Base-by-base conservation (phyloP, 106 monocot genomes). In the Acanthochlamys bracteata region DNA sequence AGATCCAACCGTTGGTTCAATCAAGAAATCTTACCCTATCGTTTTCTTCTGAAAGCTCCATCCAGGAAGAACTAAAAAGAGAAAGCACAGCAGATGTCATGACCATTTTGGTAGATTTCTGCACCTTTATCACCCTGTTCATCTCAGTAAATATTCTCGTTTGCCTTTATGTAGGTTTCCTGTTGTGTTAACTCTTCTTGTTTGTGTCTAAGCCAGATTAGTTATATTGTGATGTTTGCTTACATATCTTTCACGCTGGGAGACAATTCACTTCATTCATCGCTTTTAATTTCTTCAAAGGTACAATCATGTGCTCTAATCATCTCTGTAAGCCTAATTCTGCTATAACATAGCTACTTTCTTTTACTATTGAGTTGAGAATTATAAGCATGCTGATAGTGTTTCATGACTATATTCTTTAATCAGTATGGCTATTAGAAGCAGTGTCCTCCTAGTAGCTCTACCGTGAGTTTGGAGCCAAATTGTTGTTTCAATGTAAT, bases 191-290 rank as follows among this genome's bases (percentile, higher is more conserved):
- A 8, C 43, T 43, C 13, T 8, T 43, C 8, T 7, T 46, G 11
- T 17, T 67, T 67, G 2, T 55, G 26, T 61, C 40, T 67, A 53
- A 61, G 62, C 63, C 91, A 98, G 98, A 73, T 98, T 63, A 98
- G 98, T 74, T 98, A 98, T 77, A 41, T 98, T 73, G 78, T 89
- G 71, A 98, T 98, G 98, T 98, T 98, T 81, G 80, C 75, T 55
- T 98, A 98, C 66, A 98, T 98, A 75, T 84, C 98, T 20, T 66
- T 98, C 41, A 66, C 85, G 24, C 74, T 98, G 63, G 98, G 88
- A 60, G 90, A 85, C 60, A 26, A 49, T 71, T 58, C 69, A 67
- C 77, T 24, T 66, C 51, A 59, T 59, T 75, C 77, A 61, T 79
- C 85, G 39, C 42, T 88, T 53, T 78, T 88, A 41, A 73, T 92